A percentile compares a stretch with the other conserved stretches of the same genome.
Evolutionary conservation across 805 yeast species (phyloP).

Genomic region (Cephaloascus albidus): DNA sequence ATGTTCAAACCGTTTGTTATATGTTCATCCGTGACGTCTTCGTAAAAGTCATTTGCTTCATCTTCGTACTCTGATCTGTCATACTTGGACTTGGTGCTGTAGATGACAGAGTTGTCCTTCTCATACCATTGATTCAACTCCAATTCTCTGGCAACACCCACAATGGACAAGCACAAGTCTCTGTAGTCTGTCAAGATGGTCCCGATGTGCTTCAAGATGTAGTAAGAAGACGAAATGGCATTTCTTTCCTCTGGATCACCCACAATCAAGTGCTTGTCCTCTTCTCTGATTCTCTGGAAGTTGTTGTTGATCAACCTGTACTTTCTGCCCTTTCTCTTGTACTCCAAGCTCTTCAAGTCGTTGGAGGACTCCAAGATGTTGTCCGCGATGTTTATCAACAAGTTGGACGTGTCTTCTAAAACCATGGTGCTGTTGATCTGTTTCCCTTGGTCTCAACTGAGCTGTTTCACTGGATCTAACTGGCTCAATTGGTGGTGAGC

Average conservation of each 20-base stretch:
- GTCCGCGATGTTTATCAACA: conserved; percentile 14
- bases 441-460: no score
- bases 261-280: conserved; percentile 37
- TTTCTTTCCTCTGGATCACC: conserved; percentile 19
- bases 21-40: conserved; percentile 20
- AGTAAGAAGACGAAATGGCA: conserved; percentile 32
- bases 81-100: conserved; percentile 20
- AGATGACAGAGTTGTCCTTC: conserved; percentile 30
- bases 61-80: conserved; percentile 16
- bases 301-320: conserved; percentile 38
- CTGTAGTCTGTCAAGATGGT: conserved; percentile 21
- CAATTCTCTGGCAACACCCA: conserved; percentile 40
- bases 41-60: conserved; percentile 23
- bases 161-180: conserved; percentile 35
- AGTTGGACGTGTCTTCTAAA: background rate
- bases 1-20: conserved; percentile 31
- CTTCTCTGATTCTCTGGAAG: conserved; percentile 38
- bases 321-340: conserved; percentile 34
- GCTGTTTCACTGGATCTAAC: no score
- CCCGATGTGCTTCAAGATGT: conserved; percentile 29
- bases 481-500: no score
- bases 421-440: no score
- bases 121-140: conserved; percentile 43
- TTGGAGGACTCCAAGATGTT: conserved; percentile 10
- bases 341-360: conserved; percentile 22